Evolutionary conservation across 371 early-diverging fungal species (phyloP).

Genomic region (Haplosporangium sp.): DNA sequence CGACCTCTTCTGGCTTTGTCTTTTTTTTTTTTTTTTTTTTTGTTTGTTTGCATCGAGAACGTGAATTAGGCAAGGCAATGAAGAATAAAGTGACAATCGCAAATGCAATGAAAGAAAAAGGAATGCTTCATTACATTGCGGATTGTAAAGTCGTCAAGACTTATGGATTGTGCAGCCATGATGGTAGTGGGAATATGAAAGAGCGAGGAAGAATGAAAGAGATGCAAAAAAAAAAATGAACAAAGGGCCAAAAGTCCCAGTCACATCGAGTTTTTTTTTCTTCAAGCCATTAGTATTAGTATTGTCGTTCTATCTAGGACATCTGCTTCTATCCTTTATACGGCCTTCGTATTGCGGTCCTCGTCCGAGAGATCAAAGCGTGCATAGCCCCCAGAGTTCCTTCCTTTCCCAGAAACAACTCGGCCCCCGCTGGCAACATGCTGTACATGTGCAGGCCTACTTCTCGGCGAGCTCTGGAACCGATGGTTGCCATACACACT

Average conservation of each 20-base stretch:
- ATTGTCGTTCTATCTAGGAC: no score
- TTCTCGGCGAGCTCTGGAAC: constrained; percentile 11
- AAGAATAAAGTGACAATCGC: not conserved
- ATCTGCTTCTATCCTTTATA: constrained; percentile 1
- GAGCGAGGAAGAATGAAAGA: not conserved
- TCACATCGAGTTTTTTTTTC: no score
- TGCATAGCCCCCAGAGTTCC: constrained; percentile 43
- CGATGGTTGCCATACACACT: constrained; percentile 48
- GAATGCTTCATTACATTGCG: constrained; percentile 21
- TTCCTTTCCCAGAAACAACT: constrained; percentile 18
- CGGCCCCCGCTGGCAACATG: constrained; percentile 19
- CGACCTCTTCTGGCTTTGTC: constrained; percentile 24
- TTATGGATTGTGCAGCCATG: not conserved
- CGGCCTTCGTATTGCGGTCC: constrained; percentile 7
- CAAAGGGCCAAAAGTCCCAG: not conserved
- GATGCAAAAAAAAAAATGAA: not conserved
- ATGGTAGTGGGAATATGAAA: not conserved
- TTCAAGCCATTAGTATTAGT: no score
- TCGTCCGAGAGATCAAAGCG: constrained; percentile 42
- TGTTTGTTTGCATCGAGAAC: not conserved
- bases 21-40: not conserved
- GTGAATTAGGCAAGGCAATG: not conserved
- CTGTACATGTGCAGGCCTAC: not conserved
- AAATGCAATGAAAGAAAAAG: not conserved
- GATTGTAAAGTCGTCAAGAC: constrained; percentile 28